Evolutionary conservation across 1,284 basidiomycete species (phyloP), one percentile per base, ranked within the genome.

Genomic region (Boletus smithii): DNA sequence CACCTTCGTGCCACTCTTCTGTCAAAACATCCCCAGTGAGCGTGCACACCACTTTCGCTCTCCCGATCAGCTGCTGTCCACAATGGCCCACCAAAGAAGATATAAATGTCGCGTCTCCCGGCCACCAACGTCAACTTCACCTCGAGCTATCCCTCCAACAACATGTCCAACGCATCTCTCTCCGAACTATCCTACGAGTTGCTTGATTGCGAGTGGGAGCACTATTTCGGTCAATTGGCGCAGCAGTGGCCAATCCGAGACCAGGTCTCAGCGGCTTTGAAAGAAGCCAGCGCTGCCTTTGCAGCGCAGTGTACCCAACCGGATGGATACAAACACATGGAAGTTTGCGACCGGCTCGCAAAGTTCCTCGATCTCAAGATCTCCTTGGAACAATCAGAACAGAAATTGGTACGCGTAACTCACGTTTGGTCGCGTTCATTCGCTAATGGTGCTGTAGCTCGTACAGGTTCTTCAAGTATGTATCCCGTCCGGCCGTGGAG

Each of bases 401-500:
- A 62, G 33, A 16, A 40, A 36, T 18, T 7, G 44, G 59, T 61
- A 35, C 4, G 44, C 26, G 1, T 26, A 14, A 22, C 24, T 16
- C 24, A 8, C 10, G 1, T 30, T 14, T 41, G 3, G 4, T 42
- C 20, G 2, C 2, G 2, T 38, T 45, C 42, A 17, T 22, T 44
- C 9, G 16, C 42, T 59, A 16, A 62, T 8, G n/a, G 14, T 13
- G 14, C 16, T 22, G 16, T 24, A 60, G 61, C 14, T 60, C 9
- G 17, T 63, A 13, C 44, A 59, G 6, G 36, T 32, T 9, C 47
- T 65, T 26, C 53, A 65, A 41, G 59, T 60, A 46, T 32, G 58
- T 30, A 8, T 18, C 16, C 9, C n/a, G n/a, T 17, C 3, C 14
- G 16, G 11, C 16, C 6, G 10, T 18, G 5, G 40, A 27, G 22